Conservation (phyloP, 345 rosid species). For the Melaleuca alternifolia region DNA sequence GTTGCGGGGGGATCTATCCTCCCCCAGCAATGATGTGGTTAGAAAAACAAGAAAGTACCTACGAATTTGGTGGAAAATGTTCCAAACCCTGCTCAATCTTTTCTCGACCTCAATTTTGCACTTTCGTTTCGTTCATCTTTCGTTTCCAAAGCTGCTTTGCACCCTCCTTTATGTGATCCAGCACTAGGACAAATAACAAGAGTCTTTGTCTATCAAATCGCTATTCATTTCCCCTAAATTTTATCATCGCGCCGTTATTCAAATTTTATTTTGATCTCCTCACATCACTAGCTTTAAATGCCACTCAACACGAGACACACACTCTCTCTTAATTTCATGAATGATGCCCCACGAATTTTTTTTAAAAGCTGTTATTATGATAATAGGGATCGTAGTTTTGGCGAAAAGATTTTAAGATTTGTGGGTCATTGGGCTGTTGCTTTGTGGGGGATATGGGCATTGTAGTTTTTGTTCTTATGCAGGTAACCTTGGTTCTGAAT, state of each 20-base stretch:
- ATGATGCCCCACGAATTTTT: accelerated
- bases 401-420: neutral
- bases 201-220: neutral
- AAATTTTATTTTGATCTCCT: neutral
- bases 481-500: neutral
- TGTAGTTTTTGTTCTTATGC: neutral
- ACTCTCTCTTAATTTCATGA: neutral
- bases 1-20: too few species aligned
- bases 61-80: too few species aligned
- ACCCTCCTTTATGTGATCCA: neutral
- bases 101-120: neutral
- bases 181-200: neutral
- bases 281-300: too few species aligned
- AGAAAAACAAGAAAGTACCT: too few species aligned
- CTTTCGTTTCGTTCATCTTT: neutral
- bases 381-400: accelerated
- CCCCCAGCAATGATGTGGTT: too few species aligned
- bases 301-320: too few species aligned
- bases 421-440: neutral
- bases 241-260: accelerated
- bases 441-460: neutral
- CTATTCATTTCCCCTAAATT: neutral
- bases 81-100: too few species aligned
- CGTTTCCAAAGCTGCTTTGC: neutral
- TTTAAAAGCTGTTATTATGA: neutral